These are phyloP conservation scores for Eutreptiella sp. DNA, from an alignment of 208 protist species.

Conservation along the genomic window DNA sequence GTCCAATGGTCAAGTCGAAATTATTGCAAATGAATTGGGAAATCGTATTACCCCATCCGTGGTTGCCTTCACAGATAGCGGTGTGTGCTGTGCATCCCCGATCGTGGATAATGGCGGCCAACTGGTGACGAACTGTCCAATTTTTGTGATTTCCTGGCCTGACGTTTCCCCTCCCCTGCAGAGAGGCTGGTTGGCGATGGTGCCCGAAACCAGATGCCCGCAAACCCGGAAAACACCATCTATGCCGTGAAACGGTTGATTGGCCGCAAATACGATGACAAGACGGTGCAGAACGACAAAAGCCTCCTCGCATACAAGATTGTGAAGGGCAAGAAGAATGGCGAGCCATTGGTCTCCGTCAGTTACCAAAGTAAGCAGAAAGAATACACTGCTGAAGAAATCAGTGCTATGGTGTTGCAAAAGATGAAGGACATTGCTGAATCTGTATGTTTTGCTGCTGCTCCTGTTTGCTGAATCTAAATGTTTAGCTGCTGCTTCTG, in stretches of 20 bases:
- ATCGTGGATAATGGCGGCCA: no score
- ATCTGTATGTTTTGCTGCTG: no score
- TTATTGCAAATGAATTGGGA: conserved; percentile 99
- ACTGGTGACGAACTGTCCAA: conserved; percentile 46
- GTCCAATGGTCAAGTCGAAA: conserved; percentile 88
- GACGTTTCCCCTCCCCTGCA: conserved; percentile 61
- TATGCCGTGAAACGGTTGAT: conserved; percentile 90
- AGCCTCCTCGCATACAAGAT: conserved; percentile 91
- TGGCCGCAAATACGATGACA: conserved; percentile 75
- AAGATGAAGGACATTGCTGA: conserved; percentile 96
- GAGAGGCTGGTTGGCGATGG: conserved; percentile 92
- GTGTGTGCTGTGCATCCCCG: no score
- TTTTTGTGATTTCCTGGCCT: conserved; percentile 72
- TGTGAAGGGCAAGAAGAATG: conserved; percentile 58
- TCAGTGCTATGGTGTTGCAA: conserved; percentile 87
- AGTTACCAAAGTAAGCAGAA: conserved; percentile 65
- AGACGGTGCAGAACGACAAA: conserved; percentile 82
- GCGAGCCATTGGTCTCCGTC: conserved; percentile 78
- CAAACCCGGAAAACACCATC: conserved; percentile 83
- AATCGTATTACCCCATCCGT: conserved; percentile 98
- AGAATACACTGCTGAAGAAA: conserved; percentile 86
- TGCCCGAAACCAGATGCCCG: conserved; percentile 85
- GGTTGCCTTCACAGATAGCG: conserved; percentile 93
- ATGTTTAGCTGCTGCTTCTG: no score
- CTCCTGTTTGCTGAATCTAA: no score